Conservation (phyloP, 495 filamentous ascomycete genomes). For the Aspergillus cavernicola region DNA sequence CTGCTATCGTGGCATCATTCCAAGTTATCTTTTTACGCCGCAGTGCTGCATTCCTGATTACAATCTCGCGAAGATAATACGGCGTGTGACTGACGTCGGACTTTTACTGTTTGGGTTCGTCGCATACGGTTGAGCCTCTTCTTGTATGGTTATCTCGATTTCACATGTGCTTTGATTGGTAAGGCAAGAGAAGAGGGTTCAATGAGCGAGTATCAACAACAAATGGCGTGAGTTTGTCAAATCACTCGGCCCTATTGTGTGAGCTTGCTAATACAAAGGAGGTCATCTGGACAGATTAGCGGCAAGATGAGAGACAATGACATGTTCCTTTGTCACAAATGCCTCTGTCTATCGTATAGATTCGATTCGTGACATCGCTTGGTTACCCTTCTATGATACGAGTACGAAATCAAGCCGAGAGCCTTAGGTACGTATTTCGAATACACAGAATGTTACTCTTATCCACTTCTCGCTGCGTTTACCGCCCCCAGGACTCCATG, state of each 20-base stretch:
- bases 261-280: not conserved
- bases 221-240: not conserved
- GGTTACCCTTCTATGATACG: not conserved
- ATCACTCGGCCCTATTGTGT: not conserved
- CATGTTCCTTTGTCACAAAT: not conserved
- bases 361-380: not conserved
- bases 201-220: not conserved
- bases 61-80: not conserved
- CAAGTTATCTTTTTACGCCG: too few species aligned
- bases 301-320: not conserved
- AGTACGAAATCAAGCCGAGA: not conserved
- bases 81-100: not conserved
- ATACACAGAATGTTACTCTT: not conserved
- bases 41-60: not conserved
- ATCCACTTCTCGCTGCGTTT: not conserved
- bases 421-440: not conserved
- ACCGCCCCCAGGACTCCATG: not conserved
- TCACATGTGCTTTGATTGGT: not conserved
- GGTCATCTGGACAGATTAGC: not conserved
- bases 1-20: not conserved
- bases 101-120: not conserved
- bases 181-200: not conserved
- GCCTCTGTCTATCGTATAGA: not conserved
- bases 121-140: slow-evolving; percentile 2
- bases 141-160: not conserved